These are phyloP conservation scores for Noccaea bulbosa DNA, from an alignment of 345 rosid species.

Conservation along the genomic window DNA sequence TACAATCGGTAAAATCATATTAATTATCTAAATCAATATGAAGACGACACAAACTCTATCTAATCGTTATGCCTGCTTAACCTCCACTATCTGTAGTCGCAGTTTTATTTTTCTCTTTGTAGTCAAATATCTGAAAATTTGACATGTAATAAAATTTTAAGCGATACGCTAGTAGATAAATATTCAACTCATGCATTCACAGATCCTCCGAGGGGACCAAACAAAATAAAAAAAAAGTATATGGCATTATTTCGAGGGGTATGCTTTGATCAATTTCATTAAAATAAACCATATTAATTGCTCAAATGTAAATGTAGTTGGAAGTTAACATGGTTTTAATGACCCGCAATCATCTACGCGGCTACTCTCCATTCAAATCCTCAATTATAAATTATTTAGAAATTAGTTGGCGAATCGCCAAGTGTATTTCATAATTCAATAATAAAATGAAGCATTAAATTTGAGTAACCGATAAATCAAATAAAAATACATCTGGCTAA, in stretches of 20 bases:
- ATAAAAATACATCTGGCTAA: not conserved
- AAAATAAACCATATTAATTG: slow-evolving; percentile 20
- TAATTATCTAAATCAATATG: too few species aligned
- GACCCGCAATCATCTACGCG: slow-evolving; percentile 20
- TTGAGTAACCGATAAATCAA: not conserved
- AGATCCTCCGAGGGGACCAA: not conserved
- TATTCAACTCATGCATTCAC: slow-evolving; percentile 8
- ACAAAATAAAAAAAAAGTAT: not conserved
- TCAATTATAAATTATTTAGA: not conserved
- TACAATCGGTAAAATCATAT: too few species aligned
- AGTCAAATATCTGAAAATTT: slow-evolving; percentile 11
- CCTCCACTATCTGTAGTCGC: not conserved
- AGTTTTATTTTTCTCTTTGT: not conserved
- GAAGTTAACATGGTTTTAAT: slow-evolving; percentile 34
- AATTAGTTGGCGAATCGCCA: slow-evolving; percentile 32
- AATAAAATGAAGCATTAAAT: slow-evolving; percentile 17
- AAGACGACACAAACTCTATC: too few species aligned
- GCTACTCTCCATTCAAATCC: slow-evolving; percentile 11
- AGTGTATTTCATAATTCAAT: slow-evolving; percentile 22
- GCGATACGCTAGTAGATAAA: not conserved
- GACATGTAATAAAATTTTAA: not conserved
- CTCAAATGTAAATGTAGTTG: slow-evolving; percentile 40
- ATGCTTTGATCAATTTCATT: not conserved
- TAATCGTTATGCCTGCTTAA: too few species aligned
- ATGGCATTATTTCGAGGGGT: not conserved